Conservation (phyloP, 2,329 filamentous ascomycete species). For the Myotisia sp. region DNA sequence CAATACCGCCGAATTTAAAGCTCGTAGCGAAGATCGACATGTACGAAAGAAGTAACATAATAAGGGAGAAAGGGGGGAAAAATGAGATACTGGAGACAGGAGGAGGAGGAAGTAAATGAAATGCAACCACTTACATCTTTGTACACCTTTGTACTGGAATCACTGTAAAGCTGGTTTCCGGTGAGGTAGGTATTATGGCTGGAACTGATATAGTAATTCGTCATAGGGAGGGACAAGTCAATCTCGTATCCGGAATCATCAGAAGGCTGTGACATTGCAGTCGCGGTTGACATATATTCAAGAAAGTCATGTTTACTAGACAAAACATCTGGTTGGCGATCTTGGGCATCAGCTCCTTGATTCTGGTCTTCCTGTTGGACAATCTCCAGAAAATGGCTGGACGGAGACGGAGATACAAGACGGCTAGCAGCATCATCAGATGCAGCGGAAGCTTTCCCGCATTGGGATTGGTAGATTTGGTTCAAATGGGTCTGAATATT, state of each 20-base stretch:
- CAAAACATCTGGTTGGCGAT: constrained; percentile 4
- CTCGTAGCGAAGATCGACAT: no score
- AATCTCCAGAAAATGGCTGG: constrained; percentile 10
- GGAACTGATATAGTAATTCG: constrained; percentile 86
- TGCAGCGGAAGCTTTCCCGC: not conserved
- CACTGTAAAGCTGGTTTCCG: constrained; percentile 70
- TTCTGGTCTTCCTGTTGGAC: constrained; percentile 11
- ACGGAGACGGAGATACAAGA: no score
- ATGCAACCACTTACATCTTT: constrained; percentile 43
- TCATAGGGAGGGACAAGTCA: constrained; percentile 55
- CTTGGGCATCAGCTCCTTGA: not conserved
- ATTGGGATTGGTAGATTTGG: constrained; percentile 19
- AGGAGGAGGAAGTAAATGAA: not conserved
- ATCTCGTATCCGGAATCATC: constrained; percentile 27
- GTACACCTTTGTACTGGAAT: constrained; percentile 65
- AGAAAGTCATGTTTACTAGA: constrained; percentile 29
- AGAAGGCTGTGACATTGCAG: constrained; percentile 24
- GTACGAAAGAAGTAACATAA: not conserved
- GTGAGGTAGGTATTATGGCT: constrained; percentile 90
- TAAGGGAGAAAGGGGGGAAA: not conserved
- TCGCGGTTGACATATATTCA: constrained; percentile 35
- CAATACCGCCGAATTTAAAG: no score
- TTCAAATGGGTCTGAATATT: constrained; percentile 22
- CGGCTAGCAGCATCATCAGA: not conserved
- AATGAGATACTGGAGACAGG: not conserved